These are phyloP conservation scores for Ustilaginoidea virens DNA, from an alignment of 2,329 filamentous ascomycete species.

Conservation along the genomic window DNA sequence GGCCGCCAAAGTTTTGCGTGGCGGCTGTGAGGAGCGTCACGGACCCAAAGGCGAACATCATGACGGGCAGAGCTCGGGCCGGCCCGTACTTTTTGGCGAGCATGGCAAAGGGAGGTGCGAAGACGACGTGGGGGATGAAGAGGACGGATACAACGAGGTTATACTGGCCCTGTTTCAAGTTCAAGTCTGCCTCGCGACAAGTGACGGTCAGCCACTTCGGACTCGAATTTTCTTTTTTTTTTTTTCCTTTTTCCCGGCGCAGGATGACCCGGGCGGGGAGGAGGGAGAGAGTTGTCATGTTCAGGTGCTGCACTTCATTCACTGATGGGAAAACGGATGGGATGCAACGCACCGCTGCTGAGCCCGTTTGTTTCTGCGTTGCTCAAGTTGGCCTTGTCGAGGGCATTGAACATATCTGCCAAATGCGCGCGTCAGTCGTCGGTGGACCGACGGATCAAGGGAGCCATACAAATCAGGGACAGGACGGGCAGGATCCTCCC, in stretches of 20 bases:
- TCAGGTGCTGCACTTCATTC: no score
- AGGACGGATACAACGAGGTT: constrained; percentile 59
- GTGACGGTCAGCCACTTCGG: no score
- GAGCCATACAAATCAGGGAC: constrained; percentile 31
- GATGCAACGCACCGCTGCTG: constrained; percentile 13
- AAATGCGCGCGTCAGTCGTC: not conserved
- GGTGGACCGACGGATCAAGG: not conserved
- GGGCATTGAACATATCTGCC: constrained; percentile 29
- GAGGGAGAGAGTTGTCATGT: not conserved
- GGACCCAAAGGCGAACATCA: constrained; percentile 59
- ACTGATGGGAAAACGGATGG: not conserved
- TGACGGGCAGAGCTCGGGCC: constrained; percentile 46
- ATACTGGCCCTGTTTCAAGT: constrained; percentile 48
- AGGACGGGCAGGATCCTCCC: constrained; percentile 36
- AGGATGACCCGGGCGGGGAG: constrained; percentile 7
- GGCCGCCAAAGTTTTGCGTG: constrained; percentile 30
- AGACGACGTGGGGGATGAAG: constrained; percentile 61
- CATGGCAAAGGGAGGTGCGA: constrained; percentile 43
- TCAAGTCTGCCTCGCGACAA: constrained; percentile 24
- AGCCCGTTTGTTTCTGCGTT: constrained; percentile 41
- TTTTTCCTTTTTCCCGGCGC: constrained; percentile 5
- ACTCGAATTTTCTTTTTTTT: no score
- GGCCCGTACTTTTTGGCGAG: constrained; percentile 58
- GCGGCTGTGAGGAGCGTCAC: constrained; percentile 46
- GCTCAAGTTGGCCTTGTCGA: constrained; percentile 27